Evolutionary conservation across 2,329 filamentous ascomycete genomes (phyloP).

Genomic region (Elsinoe necatrix): DNA sequence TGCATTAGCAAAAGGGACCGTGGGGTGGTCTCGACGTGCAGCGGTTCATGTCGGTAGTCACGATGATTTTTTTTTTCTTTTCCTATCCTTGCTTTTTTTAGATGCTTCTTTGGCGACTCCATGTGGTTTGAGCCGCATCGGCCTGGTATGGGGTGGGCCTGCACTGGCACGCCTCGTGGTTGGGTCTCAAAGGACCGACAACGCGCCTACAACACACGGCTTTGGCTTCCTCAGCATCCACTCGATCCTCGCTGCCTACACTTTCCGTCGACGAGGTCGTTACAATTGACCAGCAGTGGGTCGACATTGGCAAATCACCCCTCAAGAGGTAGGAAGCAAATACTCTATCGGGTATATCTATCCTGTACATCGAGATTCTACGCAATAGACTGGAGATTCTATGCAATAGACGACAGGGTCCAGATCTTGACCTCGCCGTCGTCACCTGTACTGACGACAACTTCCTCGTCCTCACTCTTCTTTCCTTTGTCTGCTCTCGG

Average conservation of each 20-base stretch:
- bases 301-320: too few relatives aligned
- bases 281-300: too few relatives aligned
- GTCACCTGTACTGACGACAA: conserved; percentile 84
- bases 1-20: background rate
- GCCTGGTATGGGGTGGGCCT: background rate
- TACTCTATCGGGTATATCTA: background rate
- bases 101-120: background rate
- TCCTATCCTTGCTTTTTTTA: background rate
- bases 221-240: too few relatives aligned
- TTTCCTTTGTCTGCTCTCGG: conserved; percentile 61
- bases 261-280: too few relatives aligned
- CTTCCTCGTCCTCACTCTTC: conserved; percentile 61
- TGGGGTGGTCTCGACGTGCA: background rate
- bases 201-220: too few relatives aligned
- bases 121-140: background rate
- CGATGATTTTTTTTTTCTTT: background rate
- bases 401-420: conserved; percentile 41
- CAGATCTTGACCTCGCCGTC: conserved; percentile 83
- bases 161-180: too few relatives aligned
- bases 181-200: too few relatives aligned
- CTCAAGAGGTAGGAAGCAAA: background rate
- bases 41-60: background rate
- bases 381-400: background rate
- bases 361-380: background rate
- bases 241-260: too few relatives aligned